Evolutionary conservation across 2,329 filamentous ascomycete species (phyloP).

Genomic region (Colletotrichum gloeosporioides): DNA sequence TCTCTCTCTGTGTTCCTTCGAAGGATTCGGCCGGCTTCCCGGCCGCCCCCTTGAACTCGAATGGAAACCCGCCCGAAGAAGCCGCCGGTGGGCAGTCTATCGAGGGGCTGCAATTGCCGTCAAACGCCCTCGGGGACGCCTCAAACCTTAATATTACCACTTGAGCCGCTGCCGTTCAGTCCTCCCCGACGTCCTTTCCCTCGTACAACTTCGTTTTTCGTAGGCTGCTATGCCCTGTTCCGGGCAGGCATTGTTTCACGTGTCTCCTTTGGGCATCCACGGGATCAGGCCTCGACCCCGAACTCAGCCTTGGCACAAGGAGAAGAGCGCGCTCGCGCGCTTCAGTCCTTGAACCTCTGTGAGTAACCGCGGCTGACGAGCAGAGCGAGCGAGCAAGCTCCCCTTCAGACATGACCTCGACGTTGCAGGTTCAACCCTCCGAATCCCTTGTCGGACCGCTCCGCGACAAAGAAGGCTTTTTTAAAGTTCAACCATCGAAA

Average conservation of each 20-base stretch:
- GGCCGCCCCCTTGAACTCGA: background rate
- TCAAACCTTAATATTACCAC: background rate
- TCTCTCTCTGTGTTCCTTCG: background rate
- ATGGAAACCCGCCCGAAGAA: background rate
- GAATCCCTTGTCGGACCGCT: background rate
- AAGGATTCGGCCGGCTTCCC: background rate
- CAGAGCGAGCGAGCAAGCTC: background rate
- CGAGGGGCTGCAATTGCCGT: background rate
- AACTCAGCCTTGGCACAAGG: background rate
- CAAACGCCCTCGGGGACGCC: constrained; percentile 3
- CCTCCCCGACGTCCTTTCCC: background rate
- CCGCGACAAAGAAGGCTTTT: background rate
- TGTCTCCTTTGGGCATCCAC: background rate
- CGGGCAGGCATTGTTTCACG: constrained; percentile 8
- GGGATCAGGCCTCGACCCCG: background rate
- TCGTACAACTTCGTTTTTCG: background rate
- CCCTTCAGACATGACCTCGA: background rate
- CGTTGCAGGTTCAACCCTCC: background rate
- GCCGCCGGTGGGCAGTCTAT: background rate
- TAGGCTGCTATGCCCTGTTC: background rate
- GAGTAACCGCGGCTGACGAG: background rate
- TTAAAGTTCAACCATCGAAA: background rate
- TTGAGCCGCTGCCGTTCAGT: background rate
- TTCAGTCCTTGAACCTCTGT: background rate
- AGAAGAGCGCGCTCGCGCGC: background rate